These are phyloP conservation scores for Phytophthora hibernalis DNA, from an alignment of 352 stramenopile genomes.

Conservation along the genomic window DNA sequence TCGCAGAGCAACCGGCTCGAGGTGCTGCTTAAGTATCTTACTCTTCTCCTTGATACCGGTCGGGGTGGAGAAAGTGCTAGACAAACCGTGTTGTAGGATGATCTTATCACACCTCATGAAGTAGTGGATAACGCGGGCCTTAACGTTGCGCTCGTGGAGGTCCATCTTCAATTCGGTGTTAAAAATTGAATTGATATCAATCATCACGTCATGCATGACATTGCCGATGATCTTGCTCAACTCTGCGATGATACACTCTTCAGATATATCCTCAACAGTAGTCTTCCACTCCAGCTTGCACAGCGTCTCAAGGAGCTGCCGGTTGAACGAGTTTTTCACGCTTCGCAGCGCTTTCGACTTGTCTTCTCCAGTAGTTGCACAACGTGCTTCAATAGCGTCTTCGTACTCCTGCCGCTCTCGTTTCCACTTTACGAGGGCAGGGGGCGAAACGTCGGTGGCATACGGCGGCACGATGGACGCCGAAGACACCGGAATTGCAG, in stretches of 20 bases:
- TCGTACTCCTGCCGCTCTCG: slow-evolving; percentile 28
- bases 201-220: slow-evolving; percentile 19
- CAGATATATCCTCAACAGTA: slow-evolving; percentile 25
- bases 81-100: slow-evolving; percentile 24
- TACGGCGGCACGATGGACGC: slow-evolving; percentile 10
- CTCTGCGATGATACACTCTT: slow-evolving; percentile 6
- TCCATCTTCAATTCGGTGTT: slow-evolving; percentile 22
- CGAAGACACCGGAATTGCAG: neutral
- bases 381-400: slow-evolving; percentile 22
- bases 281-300: slow-evolving; percentile 34
- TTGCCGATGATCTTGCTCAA: too few species aligned
- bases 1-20: slow-evolving; percentile 14
- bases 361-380: slow-evolving; percentile 16
- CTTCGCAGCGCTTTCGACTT: slow-evolving; percentile 17
- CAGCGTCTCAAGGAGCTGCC: slow-evolving; percentile 15
- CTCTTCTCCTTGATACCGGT: slow-evolving; percentile 18
- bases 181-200: slow-evolving; percentile 29
- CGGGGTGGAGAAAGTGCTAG: slow-evolving; percentile 18
- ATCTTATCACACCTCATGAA: slow-evolving; percentile 28
- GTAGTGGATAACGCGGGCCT: slow-evolving; percentile 29
- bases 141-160: slow-evolving; percentile 29
- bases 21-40: slow-evolving; percentile 3
- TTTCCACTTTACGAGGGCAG: slow-evolving; percentile 30
- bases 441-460: slow-evolving; percentile 12
- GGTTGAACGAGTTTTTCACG: slow-evolving; percentile 28